Base-by-base conservation (phyloP, 768 basidiomycete genomes). In the Mycena epipterygia region DNA sequence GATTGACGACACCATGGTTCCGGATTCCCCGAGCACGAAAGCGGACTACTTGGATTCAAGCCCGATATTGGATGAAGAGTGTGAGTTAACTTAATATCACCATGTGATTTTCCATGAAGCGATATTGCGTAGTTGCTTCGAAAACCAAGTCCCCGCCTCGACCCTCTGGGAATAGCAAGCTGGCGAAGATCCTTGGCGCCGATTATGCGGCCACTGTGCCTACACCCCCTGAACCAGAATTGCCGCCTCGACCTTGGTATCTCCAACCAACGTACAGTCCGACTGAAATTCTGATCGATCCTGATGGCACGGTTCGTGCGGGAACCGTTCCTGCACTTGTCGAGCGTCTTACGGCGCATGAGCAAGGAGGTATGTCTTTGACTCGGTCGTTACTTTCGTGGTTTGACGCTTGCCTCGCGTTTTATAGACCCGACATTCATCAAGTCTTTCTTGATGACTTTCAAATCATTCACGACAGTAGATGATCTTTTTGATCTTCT, bases 401-500 rank as follows among this genome's bases (percentile, higher is more conserved):
- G n/a, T n/a, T n/a, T n/a, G n/a, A n/a, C n/a, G n/a, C n/a, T n/a
- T n/a, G n/a, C n/a, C n/a, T n/a, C 21, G 37, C 35, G 23, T 64
- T 60, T 67, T 74, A 42, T 58, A 93, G 93, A 98, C 79, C 87
- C 91, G 0, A 88, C 89, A 9, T 97, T 93, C 81, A 93, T 87
- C 79, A 91, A 92, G 78, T 92, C 96, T 0, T 99, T 99, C 88
- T 82, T 99, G 73, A 92, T 98, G 89, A 98, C 97, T 0, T 98
- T 95, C 86, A 95, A 96, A 77, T 96, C 95, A 0, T 98, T 99
- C 80, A 95, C 94, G 19, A 91, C 91, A 7, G 84, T 94, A 51
- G 89, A 94, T 64, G 92, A 95, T 55, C 83, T 99, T 12, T 92
- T 97, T 63, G 91, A 95, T 67, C 85, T 93, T 21, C 90, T 99